A percentile compares a stretch with the other conserved stretches of the same genome.
Conservation (phyloP, 108 stramenopile genomes). For the Skeletonema costatum region DNA sequence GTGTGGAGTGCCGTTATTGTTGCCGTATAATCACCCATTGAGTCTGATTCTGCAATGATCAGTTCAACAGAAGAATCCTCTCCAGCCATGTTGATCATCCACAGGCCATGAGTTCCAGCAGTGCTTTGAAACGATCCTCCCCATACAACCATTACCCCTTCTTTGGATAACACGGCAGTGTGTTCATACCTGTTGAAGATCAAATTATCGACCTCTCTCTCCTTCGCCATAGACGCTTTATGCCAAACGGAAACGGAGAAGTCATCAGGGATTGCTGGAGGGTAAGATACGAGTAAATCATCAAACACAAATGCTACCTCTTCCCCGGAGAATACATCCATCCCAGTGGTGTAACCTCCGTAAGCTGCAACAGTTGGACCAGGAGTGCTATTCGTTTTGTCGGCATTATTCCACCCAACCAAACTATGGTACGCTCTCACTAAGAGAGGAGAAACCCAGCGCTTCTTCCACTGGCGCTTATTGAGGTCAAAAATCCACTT, state of each 20-base stretch:
- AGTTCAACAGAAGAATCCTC: constrained; percentile 31
- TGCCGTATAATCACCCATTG: constrained; percentile 45
- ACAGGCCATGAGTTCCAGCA: constrained; percentile 41
- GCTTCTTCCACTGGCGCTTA: constrained; percentile 38
- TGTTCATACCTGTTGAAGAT: constrained; percentile 48
- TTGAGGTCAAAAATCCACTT: constrained; percentile 54
- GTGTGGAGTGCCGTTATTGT: constrained; percentile 47
- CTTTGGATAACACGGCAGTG: constrained; percentile 33
- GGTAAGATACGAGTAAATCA: constrained; percentile 46
- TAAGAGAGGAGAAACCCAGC: constrained; percentile 36
- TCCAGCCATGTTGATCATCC: constrained; percentile 53
- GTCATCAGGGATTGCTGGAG: constrained; percentile 13
- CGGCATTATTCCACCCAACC: constrained; percentile 48
- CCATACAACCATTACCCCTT: constrained; percentile 47
- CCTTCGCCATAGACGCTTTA: constrained; percentile 12
- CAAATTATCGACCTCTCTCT: constrained; percentile 1
- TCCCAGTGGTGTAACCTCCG: constrained; percentile 49
- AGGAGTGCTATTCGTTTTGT: constrained; percentile 25
- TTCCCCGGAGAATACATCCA: constrained; percentile 43
- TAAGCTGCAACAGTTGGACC: constrained; percentile 42
- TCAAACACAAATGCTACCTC: constrained; percentile 54
- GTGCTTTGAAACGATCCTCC: constrained; percentile 52
- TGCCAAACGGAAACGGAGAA: constrained; percentile 17
- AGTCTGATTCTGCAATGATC: constrained; percentile 28
- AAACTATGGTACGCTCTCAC: constrained; percentile 50